A percentile compares a stretch with the other conserved stretches of the same genome.
phyloP scores from a whole-genome alignment of 2,329 filamentous ascomycete genomes.

The Teratosphaeria nubilosa region DNA sequence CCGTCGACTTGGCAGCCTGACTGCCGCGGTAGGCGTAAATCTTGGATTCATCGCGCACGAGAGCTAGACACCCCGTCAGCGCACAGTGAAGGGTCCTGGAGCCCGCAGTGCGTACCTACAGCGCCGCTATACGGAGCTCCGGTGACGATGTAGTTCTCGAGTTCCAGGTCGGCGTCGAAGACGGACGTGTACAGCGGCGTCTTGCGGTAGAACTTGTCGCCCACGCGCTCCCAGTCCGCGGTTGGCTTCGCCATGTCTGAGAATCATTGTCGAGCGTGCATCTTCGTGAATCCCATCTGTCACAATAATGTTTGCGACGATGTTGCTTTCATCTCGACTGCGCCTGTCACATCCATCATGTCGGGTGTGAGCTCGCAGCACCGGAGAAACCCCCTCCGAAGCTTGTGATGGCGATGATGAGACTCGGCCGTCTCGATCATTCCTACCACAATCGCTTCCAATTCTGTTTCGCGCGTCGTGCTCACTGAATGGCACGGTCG shows the following conservation, averaged over 20 bases:
- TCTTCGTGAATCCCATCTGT: not conserved
- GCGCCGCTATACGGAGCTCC: slow-evolving; percentile 91
- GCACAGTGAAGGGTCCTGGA: slow-evolving; percentile 9
- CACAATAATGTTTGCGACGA: not conserved
- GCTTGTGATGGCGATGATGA: not conserved
- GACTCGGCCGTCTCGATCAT: not conserved
- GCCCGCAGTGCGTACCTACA: slow-evolving; percentile 52
- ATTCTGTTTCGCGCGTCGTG: not conserved
- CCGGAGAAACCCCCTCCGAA: not conserved
- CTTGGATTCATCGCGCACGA: slow-evolving; percentile 36
- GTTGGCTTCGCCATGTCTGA: slow-evolving; percentile 50
- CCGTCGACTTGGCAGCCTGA: slow-evolving; percentile 65
- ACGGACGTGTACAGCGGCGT: slow-evolving; percentile 84
- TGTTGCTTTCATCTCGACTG: not conserved
- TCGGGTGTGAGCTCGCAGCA: not conserved
- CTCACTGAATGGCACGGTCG: not conserved
- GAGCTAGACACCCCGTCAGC: not conserved
- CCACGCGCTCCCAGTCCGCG: slow-evolving; percentile 88
- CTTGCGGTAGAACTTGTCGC: slow-evolving; percentile 91
- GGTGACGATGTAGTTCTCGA: slow-evolving; percentile 86
- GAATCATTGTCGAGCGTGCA: not conserved
- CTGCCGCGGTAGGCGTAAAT: slow-evolving; percentile 64
- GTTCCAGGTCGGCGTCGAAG: slow-evolving; percentile 85
- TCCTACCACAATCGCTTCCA: not conserved
- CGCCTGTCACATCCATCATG: not conserved